These are phyloP conservation scores for Poa pratensis DNA, from an alignment of 176 grass and related monocot species.

Conservation along the genomic window DNA sequence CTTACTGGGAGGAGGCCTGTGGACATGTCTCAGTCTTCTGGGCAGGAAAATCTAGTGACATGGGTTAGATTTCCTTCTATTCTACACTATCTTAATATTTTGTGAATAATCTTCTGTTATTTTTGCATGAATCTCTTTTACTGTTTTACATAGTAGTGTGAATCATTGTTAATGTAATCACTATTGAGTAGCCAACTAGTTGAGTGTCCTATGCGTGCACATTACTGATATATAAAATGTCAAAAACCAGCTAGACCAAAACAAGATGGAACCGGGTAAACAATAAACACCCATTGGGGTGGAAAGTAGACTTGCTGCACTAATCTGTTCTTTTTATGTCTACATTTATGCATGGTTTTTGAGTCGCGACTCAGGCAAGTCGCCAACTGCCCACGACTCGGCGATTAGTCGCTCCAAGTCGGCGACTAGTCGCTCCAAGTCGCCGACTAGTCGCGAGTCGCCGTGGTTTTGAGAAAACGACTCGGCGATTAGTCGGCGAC, in stretches of 20 bases:
- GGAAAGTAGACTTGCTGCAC: constrained; percentile 9
- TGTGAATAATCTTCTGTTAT: constrained; percentile 4
- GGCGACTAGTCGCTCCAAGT: too few relatives aligned
- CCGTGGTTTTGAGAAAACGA: too few relatives aligned
- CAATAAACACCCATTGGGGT: not conserved
- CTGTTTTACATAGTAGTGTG: not conserved
- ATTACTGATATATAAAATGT: not conserved
- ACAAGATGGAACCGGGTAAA: not conserved
- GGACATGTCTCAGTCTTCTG: constrained; percentile 94
- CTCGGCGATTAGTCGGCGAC: too few relatives aligned
- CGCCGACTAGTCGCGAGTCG: too few relatives aligned
- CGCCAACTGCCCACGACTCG: too few relatives aligned
- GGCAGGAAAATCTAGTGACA: constrained; percentile 95
- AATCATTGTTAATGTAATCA: not conserved
- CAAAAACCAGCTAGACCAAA: not conserved
- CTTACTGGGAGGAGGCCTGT: constrained; percentile 89
- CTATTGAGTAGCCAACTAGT: not conserved
- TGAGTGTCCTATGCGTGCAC: not conserved
- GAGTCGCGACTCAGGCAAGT: too few relatives aligned
- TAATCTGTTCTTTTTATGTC: not conserved
- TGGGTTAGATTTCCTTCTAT: constrained; percentile 73
- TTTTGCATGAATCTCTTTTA: constrained; percentile 15
- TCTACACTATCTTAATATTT: constrained; percentile 20
- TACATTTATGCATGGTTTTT: not conserved
- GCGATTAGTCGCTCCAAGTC: too few relatives aligned